Conservation (phyloP, 495 filamentous ascomycete genomes). For the Penicillium soppii region DNA sequence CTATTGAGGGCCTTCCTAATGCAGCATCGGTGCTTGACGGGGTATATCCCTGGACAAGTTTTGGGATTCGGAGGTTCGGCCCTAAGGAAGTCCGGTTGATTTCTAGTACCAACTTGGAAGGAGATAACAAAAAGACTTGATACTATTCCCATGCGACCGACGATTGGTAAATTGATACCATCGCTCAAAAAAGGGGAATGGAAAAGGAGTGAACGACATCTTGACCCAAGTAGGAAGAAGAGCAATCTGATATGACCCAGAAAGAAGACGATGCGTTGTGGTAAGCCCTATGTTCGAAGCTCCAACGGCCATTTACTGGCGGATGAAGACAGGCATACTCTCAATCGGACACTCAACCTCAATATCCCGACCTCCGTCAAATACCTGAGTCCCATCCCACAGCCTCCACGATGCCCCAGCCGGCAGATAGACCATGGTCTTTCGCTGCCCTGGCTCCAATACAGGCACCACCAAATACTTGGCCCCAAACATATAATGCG, state of each 20-base stretch:
- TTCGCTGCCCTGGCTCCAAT: slow-evolving; percentile 39
- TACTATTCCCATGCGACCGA: too few relatives aligned
- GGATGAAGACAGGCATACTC: slow-evolving; percentile 49
- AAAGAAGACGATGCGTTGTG: neutral
- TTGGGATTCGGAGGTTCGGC: neutral
- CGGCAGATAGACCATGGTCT: slow-evolving; percentile 47
- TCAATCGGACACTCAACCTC: slow-evolving; percentile 48
- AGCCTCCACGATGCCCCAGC: slow-evolving; percentile 43
- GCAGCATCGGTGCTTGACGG: neutral
- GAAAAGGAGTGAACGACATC: neutral
- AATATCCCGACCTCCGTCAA: slow-evolving; percentile 36
- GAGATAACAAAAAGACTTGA: neutral
- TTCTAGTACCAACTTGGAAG: slow-evolving; percentile 3
- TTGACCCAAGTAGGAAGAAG: neutral
- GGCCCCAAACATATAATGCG: slow-evolving; percentile 55
- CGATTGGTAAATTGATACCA: too few relatives aligned
- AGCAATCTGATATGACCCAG: neutral
- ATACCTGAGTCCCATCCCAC: slow-evolving; percentile 26
- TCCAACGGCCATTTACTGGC: slow-evolving; percentile 4
- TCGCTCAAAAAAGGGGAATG: neutral
- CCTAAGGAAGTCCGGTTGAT: neutral
- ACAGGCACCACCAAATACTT: slow-evolving; percentile 56
- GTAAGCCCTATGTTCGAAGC: neutral
- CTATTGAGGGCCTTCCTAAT: neutral
- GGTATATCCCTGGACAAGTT: neutral